Conservation (phyloP, 208 protist genomes). For the Acanthamoeba castellanii region DNA sequence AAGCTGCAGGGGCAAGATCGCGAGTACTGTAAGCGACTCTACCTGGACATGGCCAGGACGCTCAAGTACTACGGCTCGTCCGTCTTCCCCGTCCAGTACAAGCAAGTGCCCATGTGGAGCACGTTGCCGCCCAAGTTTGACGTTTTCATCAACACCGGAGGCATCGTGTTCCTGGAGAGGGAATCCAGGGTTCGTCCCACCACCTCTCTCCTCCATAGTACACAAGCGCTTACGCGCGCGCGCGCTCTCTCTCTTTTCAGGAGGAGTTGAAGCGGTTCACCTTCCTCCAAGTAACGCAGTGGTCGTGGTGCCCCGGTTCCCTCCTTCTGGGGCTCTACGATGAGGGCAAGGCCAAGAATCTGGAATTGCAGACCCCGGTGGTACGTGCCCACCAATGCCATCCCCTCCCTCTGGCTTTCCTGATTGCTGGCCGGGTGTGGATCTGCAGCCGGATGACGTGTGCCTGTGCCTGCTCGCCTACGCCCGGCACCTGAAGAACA, state of each 20-base stretch:
- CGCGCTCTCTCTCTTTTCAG: neutral
- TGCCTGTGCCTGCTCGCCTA: slow-evolving; percentile 70
- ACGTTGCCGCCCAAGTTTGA: slow-evolving; percentile 65
- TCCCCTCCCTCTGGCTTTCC: neutral
- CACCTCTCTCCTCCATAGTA: neutral
- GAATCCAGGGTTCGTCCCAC: slow-evolving; percentile 9
- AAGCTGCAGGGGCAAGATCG: slow-evolving; percentile 25
- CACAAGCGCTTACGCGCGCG: neutral
- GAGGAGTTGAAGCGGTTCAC: slow-evolving; percentile 71
- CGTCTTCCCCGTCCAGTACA: slow-evolving; percentile 70
- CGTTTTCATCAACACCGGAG: slow-evolving; percentile 64
- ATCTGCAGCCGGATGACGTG: slow-evolving; percentile 42
- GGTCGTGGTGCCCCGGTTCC: slow-evolving; percentile 67
- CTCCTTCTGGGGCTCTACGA: slow-evolving; percentile 73
- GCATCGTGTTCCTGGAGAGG: slow-evolving; percentile 53
- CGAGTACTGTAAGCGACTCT: slow-evolving; percentile 56
- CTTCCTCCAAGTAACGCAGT: slow-evolving; percentile 71
- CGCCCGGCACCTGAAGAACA: slow-evolving; percentile 64
- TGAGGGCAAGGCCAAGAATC: slow-evolving; percentile 54
- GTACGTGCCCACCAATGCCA: neutral
- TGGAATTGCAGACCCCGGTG: slow-evolving; percentile 71
- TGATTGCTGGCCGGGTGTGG: neutral
- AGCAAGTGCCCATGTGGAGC: slow-evolving; percentile 14
- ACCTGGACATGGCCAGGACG: slow-evolving; percentile 18
- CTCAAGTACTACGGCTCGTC: slow-evolving; percentile 71